phyloP scores from a whole-genome alignment of 768 basidiomycete species.

The Clathrus columnatus region DNA sequence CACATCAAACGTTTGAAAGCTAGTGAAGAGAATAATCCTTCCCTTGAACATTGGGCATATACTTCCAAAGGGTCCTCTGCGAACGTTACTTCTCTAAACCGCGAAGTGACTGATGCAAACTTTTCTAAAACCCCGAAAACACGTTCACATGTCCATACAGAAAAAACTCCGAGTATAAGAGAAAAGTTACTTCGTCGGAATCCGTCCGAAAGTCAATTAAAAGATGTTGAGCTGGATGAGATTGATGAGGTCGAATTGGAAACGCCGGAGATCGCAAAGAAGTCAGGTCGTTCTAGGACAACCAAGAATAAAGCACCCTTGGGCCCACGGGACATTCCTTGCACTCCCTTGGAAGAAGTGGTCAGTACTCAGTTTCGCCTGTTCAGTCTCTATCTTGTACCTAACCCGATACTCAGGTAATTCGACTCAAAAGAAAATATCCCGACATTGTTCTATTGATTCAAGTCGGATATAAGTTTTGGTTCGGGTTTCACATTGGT shows the following conservation, averaged over 20 bases:
- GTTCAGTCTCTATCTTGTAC: neutral
- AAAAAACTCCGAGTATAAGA: neutral
- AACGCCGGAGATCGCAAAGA: slow-evolving; percentile 1
- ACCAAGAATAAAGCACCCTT: slow-evolving; percentile 17
- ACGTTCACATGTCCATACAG: neutral
- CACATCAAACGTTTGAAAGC: slow-evolving; percentile 24
- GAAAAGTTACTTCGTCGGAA: slow-evolving; percentile 1
- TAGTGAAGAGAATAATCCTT: neutral
- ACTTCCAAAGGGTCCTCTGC: neutral
- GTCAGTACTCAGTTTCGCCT: slow-evolving; percentile 21
- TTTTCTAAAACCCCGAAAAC: no score
- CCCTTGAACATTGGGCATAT: neutral
- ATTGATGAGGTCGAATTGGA: no score
- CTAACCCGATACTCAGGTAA: slow-evolving; percentile 29
- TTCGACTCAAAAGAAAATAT: slow-evolving; percentile 54
- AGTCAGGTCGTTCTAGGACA: neutral
- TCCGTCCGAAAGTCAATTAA: neutral
- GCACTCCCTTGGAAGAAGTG: slow-evolving; percentile 73
- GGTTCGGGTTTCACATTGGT: slow-evolving; percentile 2
- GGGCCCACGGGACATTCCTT: slow-evolving; percentile 63
- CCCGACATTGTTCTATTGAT: slow-evolving; percentile 65
- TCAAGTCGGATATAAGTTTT: slow-evolving; percentile 78
- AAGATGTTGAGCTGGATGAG: neutral
- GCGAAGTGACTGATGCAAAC: neutral
- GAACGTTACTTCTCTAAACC: neutral